Base-by-base conservation (phyloP, 306 rosid species). In the Vigna angularis region DNA sequence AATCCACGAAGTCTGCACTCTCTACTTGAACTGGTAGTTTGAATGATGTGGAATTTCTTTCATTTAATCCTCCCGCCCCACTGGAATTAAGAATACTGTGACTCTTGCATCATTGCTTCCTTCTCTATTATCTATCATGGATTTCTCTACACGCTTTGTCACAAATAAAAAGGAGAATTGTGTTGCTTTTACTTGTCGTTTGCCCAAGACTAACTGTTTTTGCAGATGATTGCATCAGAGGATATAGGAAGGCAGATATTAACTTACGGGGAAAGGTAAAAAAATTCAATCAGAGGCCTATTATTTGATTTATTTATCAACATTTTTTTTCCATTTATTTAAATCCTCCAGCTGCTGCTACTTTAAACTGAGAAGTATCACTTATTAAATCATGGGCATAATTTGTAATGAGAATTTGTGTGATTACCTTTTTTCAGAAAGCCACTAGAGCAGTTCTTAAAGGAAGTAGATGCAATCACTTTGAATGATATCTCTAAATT, bases 171-270 rank as follows among this genome's bases (percentile, higher is more conserved):
- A 22, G 56, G 42, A 11, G 42, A 38, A 49, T 26, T 36, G 15
- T 13, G 8, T 36, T 65, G 47, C n/a, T 66, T 42, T 44, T 44
- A 20, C 22, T 20, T 20, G 22, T 1, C 22, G 1, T 20, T 20
- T 20, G 22, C 22, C 22, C 22, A 20, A 0, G 22, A 20, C 22
- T 20, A 20, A 47, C 40, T 63, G 13, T 59, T 62, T 67, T 48
- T 80, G 83, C 86, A 89, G 94, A 86, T 86, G 88, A 88, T 90
- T 69, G 90, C 83, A 16, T 87, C 96, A 1, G 97, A 93, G 73
- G 96, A 93, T 80, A 87, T 93, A 6, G 96, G 96, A 24, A 85
- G 96, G 71, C 96, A 93, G 83, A 80, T 93, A 79, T 86, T 90
- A 87, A 93, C 96, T 18, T 89, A 87, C 13, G 96, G 97, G 81